Evolutionary conservation across 441 rosid species (phyloP), one percentile per base, ranked within the genome.

Genomic region (Monsonia emarginata): DNA sequence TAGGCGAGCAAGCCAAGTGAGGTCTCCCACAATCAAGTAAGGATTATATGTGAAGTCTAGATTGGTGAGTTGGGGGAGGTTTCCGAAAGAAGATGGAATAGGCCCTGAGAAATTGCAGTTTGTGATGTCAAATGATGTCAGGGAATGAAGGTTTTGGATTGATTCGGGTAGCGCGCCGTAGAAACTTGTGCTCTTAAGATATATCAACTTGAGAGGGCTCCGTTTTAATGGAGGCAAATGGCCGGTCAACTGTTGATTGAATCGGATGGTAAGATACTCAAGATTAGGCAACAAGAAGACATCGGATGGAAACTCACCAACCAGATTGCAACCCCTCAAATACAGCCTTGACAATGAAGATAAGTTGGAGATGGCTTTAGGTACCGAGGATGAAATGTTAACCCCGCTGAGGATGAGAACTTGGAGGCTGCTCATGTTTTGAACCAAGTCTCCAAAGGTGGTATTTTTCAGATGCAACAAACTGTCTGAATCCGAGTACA

Each of bases 261-360:
- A 0, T 2, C 0, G 0, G 0, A 69, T 0, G 10, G 14, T 0
- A 16, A 72, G 34, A 7, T 0, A 10, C 24, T 60, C 30, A 31
- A 73, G 24, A 11, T 34, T 68, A 7, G 81, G 74, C 4, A 68
- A 40, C 30, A 19, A 48, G 7, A 78, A 74, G 48, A 78, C 63
- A 7, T 5, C 4, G 0, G 24, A 16, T 0, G 78, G 81, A 22
- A 78, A 74, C 26, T 57, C 31, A 16, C 74, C 81, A 0, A 26
- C 0, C 61, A 78, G 59, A 28, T 22, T 56, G 54, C 76, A 74
- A 0, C 0, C 0, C 0, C 0, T 14, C 10, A 78, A 44, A 26
- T 0, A 0, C 0, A 78, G 74, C 10, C 28, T 2, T 10, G 69
- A 65, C 61, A 78, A 28, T 3, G 42, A 56, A 32, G 25, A 48